A percentile compares a stretch with the other conserved stretches of the same genome.
phyloP scores from a whole-genome alignment of 225 moss, liverwort and hornwort genomes.

The Ulota crispa region DNA sequence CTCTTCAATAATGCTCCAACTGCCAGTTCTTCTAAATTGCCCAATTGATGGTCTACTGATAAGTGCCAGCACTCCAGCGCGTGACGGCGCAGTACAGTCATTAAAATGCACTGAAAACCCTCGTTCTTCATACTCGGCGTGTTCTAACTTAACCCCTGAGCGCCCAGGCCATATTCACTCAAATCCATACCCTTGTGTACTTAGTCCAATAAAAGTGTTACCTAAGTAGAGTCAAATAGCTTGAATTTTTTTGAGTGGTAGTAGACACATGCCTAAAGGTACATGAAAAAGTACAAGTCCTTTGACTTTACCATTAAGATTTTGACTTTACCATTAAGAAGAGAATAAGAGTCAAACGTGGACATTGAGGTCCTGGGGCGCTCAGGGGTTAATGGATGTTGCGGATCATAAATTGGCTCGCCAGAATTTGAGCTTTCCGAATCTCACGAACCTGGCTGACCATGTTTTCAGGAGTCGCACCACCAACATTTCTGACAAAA shows the following conservation, averaged over 20 bases:
- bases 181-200: too few relatives aligned
- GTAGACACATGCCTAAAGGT: too few relatives aligned
- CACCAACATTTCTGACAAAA: neutral
- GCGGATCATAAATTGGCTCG: neutral
- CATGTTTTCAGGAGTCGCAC: neutral
- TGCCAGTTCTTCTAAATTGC: slow-evolving; percentile 11
- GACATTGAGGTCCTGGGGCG: too few relatives aligned
- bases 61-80: neutral
- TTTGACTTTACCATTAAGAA: too few relatives aligned
- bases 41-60: neutral
- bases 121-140: neutral
- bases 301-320: too few relatives aligned
- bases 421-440: neutral
- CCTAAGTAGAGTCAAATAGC: too few relatives aligned
- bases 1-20: slow-evolving; percentile 21
- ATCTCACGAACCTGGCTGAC: neutral
- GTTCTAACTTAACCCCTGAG: too few relatives aligned
- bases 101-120: neutral
- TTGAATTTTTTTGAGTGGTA: too few relatives aligned
- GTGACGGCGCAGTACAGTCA: neutral
- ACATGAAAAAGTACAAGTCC: too few relatives aligned
- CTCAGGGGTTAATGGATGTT: neutral
- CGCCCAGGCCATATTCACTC: too few relatives aligned
- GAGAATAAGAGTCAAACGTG: too few relatives aligned
- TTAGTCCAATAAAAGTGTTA: too few relatives aligned